These are phyloP conservation scores for Brasilioporus rufonigricans DNA, from an alignment of 768 basidiomycete species.

Conservation along the genomic window DNA sequence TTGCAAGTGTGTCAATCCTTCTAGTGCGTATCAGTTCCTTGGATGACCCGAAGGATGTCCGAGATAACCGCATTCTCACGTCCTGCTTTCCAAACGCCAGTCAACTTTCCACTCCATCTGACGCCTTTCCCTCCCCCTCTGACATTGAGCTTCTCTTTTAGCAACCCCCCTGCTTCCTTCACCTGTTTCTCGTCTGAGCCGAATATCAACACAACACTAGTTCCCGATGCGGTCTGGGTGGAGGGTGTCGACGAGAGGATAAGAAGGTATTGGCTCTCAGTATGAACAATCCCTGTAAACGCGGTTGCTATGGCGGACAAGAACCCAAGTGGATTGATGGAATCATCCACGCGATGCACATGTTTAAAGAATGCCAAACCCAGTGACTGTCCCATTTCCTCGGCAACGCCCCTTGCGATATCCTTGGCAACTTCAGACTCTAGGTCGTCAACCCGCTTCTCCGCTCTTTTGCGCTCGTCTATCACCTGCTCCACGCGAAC, in stretches of 20 bases:
- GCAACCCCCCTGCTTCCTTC: constrained; percentile 53
- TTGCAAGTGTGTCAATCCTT: too few species aligned
- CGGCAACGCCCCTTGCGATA: constrained; percentile 22
- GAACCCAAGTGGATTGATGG: constrained; percentile 55
- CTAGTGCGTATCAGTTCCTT: constrained; percentile 7
- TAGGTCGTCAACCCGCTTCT: constrained; percentile 67
- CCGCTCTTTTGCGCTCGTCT: constrained; percentile 62
- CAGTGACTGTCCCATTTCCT: too few species aligned
- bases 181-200: constrained; percentile 61
- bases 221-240: constrained; percentile 45
- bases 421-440: constrained; percentile 60
- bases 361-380: constrained; percentile 41
- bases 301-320: constrained; percentile 55
- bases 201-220: constrained; percentile 56
- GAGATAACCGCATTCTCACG: constrained; percentile 16
- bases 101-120: constrained; percentile 74
- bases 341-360: constrained; percentile 58
- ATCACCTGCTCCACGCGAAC: constrained; percentile 66
- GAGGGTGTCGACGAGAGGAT: constrained; percentile 64
- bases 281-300: constrained; percentile 30
- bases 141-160: constrained; percentile 56
- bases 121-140: constrained; percentile 79
- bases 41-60: constrained; percentile 15
- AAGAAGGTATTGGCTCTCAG: constrained; percentile 39
- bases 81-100: constrained; percentile 39